These are phyloP conservation scores for Myxozyma kluyveri DNA, from an alignment of 805 yeast species.

Conservation along the genomic window DNA sequence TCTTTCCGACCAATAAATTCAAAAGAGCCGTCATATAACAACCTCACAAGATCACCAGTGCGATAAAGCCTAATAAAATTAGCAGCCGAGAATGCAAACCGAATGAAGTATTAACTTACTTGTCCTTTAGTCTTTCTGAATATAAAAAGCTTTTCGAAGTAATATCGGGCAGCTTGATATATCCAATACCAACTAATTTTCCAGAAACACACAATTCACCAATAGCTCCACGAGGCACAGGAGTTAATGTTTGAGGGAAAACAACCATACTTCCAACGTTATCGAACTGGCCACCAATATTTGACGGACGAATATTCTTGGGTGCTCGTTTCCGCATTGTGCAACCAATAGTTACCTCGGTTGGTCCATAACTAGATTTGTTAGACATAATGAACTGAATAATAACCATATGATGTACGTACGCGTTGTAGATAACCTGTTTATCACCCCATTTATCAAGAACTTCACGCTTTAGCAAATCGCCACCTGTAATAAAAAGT, in stretches of 20 bases:
- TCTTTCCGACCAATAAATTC: slow-evolving; percentile 36
- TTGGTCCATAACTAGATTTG: slow-evolving; percentile 30
- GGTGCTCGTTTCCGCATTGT: slow-evolving; percentile 32
- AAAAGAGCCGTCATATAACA: slow-evolving; percentile 31
- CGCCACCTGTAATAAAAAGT: slow-evolving; percentile 35
- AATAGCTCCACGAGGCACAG: slow-evolving; percentile 32
- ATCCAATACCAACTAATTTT: slow-evolving; percentile 35
- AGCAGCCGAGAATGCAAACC: background rate
- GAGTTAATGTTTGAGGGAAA: slow-evolving; percentile 13
- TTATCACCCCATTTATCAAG: slow-evolving; percentile 32
- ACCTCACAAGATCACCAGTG: slow-evolving; percentile 35
- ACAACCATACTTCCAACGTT: slow-evolving; percentile 31
- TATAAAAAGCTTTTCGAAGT: slow-evolving; percentile 27
- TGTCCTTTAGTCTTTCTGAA: slow-evolving; percentile 7
- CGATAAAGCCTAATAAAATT: slow-evolving; percentile 20
- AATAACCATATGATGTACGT: background rate
- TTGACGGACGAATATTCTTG: slow-evolving; percentile 25
- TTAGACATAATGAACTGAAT: background rate
- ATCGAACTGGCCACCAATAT: slow-evolving; percentile 32
- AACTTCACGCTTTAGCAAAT: slow-evolving; percentile 31
- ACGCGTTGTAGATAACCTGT: slow-evolving; percentile 32
- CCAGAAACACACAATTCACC: slow-evolving; percentile 38
- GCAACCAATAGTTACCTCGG: slow-evolving; percentile 34
- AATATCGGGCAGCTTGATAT: slow-evolving; percentile 31
- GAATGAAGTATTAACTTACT: slow-evolving; percentile 6